Conservation (phyloP, 805 yeast species). For the Debaryomyces maramus region DNA sequence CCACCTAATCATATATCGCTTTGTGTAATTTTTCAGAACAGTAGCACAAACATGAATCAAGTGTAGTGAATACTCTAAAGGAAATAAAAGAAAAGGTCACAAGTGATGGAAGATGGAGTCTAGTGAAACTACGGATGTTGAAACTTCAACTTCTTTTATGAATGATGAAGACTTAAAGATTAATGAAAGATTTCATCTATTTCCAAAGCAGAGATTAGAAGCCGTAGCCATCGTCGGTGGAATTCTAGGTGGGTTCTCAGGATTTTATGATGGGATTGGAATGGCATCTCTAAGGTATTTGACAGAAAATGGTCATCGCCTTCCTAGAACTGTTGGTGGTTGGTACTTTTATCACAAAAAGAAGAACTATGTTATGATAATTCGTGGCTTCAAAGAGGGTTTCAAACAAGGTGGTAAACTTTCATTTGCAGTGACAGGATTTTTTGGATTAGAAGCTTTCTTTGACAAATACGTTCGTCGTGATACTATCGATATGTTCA, state of each 20-base stretch:
- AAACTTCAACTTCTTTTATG: not conserved
- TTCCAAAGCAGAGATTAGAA: constrained; percentile 46
- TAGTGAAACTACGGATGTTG: not conserved
- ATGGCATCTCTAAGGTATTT: constrained; percentile 58
- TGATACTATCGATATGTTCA: constrained; percentile 57
- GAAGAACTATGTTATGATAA: constrained; percentile 71
- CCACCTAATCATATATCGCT: not conserved
- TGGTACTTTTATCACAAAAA: constrained; percentile 89
- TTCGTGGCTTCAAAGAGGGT: constrained; percentile 53
- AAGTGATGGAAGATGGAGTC: not conserved
- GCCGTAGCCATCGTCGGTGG: constrained; percentile 36
- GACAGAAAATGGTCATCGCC: constrained; percentile 79
- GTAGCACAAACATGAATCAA: not conserved
- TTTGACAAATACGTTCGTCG: constrained; percentile 49
- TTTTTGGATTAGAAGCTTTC: constrained; percentile 62
- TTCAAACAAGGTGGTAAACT: constrained; percentile 36
- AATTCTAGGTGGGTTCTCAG: constrained; percentile 51
- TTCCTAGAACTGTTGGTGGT: constrained; percentile 75
- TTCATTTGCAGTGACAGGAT: constrained; percentile 44
- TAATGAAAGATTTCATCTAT: constrained; percentile 51
- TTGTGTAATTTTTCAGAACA: not conserved
- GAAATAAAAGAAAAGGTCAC: too few relatives aligned
- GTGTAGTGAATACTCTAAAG: too few relatives aligned
- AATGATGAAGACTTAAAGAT: constrained; percentile 4
- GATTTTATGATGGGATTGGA: constrained; percentile 61